A percentile compares a stretch with the other conserved stretches of the same genome.
phyloP scores from a whole-genome alignment of 2,329 filamentous ascomycete species.

The Colletotrichum somersetense region DNA sequence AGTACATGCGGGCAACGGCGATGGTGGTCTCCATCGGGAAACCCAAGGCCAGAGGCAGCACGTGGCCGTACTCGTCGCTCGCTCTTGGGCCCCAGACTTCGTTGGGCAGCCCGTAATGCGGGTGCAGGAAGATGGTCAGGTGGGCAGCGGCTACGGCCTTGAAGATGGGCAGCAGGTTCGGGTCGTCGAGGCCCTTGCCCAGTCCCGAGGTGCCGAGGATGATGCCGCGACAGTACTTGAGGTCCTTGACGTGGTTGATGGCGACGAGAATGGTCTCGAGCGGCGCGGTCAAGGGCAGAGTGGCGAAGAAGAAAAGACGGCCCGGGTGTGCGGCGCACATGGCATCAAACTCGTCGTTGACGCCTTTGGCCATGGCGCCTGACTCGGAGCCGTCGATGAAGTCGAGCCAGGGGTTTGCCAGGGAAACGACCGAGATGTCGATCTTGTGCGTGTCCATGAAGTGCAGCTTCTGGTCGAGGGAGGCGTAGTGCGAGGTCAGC shows the following conservation, averaged over 20 bases:
- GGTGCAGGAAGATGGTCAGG: slow-evolving; percentile 85
- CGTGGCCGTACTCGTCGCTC: slow-evolving; percentile 81
- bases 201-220: slow-evolving; percentile 89
- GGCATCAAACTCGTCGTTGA: slow-evolving; percentile 83
- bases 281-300: slow-evolving; percentile 81
- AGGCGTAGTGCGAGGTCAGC: slow-evolving; percentile 85
- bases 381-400: slow-evolving; percentile 76
- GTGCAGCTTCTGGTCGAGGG: slow-evolving; percentile 81
- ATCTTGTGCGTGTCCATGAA: slow-evolving; percentile 92
- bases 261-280: slow-evolving; percentile 72
- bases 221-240: slow-evolving; percentile 83
- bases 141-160: slow-evolving; percentile 73
- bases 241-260: slow-evolving; percentile 70
- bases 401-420: slow-evolving; percentile 95
- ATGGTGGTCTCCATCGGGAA: slow-evolving; percentile 96
- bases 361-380: slow-evolving; percentile 70
- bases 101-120: slow-evolving; percentile 88
- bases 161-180: slow-evolving; percentile 78
- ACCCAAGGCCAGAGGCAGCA: slow-evolving; percentile 85
- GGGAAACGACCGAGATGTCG: slow-evolving; percentile 84
- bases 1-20: slow-evolving; percentile 86
- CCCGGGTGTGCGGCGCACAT: slow-evolving; percentile 77
- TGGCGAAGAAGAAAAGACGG: slow-evolving; percentile 84
- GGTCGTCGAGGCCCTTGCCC: slow-evolving; percentile 84
- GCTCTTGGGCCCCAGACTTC: slow-evolving; percentile 82